Percentiles rank a stretch among this genome's conserved stretches.
These are phyloP conservation scores for Clavispora vitiphila DNA, from an alignment of 805 yeast genomes.

Conservation along the genomic window DNA sequence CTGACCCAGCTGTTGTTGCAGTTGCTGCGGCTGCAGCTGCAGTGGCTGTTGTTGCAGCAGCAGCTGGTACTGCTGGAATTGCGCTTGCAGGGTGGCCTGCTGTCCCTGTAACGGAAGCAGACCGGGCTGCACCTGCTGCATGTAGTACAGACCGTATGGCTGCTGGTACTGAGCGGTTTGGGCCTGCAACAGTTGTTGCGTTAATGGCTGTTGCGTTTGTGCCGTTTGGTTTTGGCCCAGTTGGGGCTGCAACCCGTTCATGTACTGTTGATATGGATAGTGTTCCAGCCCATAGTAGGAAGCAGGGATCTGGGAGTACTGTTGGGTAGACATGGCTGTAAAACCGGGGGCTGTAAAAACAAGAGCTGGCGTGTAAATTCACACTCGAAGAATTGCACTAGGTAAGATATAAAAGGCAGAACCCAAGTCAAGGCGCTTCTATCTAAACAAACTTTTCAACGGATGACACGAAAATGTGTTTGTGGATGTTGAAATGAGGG, in stretches of 20 bases:
- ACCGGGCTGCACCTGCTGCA: constrained; percentile 14
- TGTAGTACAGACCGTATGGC: constrained; percentile 16
- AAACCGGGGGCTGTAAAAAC: background rate
- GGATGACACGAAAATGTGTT: background rate
- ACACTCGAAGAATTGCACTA: background rate
- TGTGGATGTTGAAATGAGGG: background rate
- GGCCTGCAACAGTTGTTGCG: constrained; percentile 4
- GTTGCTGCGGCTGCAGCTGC: constrained; percentile 2
- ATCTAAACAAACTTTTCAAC: background rate
- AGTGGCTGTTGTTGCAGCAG: constrained; percentile 8
- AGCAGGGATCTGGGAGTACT: constrained; percentile 16
- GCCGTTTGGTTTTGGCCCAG: constrained; percentile 9
- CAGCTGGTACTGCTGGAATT: constrained; percentile 3
- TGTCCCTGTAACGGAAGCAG: constrained; percentile 3
- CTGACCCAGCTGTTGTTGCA: constrained; percentile 3
- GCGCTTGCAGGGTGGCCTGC: constrained; percentile 4
- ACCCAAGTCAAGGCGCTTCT: background rate
- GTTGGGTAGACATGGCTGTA: constrained; percentile 15
- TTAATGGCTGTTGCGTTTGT: constrained; percentile 5
- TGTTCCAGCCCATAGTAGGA: constrained; percentile 19
- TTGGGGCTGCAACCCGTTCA: constrained; percentile 15
- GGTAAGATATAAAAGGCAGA: background rate
- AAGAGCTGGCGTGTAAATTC: background rate
- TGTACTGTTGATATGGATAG: constrained; percentile 18
- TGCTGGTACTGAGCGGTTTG: constrained; percentile 14